Base-by-base conservation (phyloP, 2,329 filamentous ascomycete species). In the Exophiala sideris region DNA sequence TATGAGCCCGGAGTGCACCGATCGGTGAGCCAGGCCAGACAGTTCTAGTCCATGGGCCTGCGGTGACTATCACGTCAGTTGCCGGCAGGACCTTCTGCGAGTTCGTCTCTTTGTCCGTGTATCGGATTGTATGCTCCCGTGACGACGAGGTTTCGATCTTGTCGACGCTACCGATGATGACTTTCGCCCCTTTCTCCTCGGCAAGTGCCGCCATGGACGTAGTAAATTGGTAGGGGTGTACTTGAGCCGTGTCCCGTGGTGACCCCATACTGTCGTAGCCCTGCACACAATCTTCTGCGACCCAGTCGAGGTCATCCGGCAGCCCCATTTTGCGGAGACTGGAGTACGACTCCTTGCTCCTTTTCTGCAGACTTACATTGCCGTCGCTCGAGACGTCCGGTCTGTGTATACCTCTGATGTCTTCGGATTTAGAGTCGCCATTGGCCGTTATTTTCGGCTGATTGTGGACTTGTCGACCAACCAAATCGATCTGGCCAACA, bases 211-310 rank as follows among this genome's bases (percentile, higher is more conserved):
- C 89, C 71, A 97, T 95, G 12, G 85, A 79, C 0, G 83, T 92
- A 0, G 94, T 97, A 67, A 99, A 97, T 41, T 90, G 85, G 58
- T 86, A 88, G 0, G 94, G 94, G 66, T 99, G 92, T 2, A 97
- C 92, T 71, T 99, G 94, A 0, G 94, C 89, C 1, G 94, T 97
- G 57, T 90, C 88, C 1, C 79, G 80, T 0, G 84, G 82, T 2
- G 83, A 85, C 2, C 89, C 90, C 90, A 97, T 96, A 67, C 87
- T 84, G 33, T 89, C 83, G 71, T 95, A 97, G 16, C 78, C 77
- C 49, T 76, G 74, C 18, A 95, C 73, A 2, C 85, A 74, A 3
- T 85, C 82, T 1, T 79, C 73, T 48, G 88, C 82, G 39, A 97
- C 78, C 91, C 91, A 99, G 70, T 96, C 87, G 10, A 97, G 76